These are phyloP conservation scores for Nephelium lappaceum DNA, from an alignment of 345 rosid genomes.

Conservation along the genomic window DNA sequence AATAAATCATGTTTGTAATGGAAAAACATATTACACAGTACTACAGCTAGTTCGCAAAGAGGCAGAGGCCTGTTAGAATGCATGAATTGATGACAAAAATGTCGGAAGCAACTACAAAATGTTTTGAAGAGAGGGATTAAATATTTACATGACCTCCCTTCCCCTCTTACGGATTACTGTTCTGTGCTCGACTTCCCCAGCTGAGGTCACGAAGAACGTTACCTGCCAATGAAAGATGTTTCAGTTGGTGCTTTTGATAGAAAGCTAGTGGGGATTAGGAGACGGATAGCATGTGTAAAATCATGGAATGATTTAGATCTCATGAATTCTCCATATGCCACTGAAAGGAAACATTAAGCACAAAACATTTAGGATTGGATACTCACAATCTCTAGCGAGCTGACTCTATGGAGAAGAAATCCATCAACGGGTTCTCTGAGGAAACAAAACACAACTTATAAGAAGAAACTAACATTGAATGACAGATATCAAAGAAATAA, in stretches of 20 bases:
- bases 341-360: background rate
- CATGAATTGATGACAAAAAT: background rate
- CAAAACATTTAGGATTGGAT: conserved; percentile 4
- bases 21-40: background rate
- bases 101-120: background rate
- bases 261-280: background rate
- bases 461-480: background rate
- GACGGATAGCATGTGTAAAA: background rate
- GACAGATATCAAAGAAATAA: background rate
- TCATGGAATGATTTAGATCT: background rate
- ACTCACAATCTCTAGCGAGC: conserved; percentile 63
- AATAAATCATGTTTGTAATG: background rate
- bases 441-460: conserved; percentile 5
- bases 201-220: conserved; percentile 52
- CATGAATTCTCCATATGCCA: background rate
- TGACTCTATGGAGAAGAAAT: conserved; percentile 77
- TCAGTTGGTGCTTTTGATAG: background rate
- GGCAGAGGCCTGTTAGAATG: background rate
- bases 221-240: conserved; percentile 41
- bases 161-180: conserved; percentile 45
- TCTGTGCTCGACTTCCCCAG: conserved; percentile 51
- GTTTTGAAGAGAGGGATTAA: background rate
- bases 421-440: conserved; percentile 59
- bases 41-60: background rate
- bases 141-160: conserved; percentile 46